Base-by-base conservation (phyloP, 1,284 basidiomycete genomes). In the Sparassis latifolia region DNA sequence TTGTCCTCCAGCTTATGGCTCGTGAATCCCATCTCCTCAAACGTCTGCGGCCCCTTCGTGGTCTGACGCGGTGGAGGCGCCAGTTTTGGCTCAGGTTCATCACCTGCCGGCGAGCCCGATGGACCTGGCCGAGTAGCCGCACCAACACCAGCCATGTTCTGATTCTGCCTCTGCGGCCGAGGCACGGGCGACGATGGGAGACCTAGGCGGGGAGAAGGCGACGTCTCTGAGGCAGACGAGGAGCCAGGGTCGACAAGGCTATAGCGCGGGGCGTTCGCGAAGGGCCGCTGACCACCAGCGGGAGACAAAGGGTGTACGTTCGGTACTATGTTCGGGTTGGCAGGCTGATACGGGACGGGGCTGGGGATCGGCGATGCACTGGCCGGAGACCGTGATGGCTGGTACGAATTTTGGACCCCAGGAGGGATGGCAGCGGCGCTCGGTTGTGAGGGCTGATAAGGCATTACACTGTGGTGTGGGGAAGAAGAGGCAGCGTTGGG, bases 1-100 rank as follows among this genome's bases (percentile, higher is more conserved):
- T 91, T 84, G 30, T 89, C 80, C 61, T 91, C 81, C 45, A 80
- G 77, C 59, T 85, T 88, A 41, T 76, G 79, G 12, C 84, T 81
- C 45, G 80, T 75, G 60, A 92, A 85, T 0, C 92, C 92, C 92
- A 96, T 95, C 73, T 96, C 93, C 35, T 86, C 88, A 68, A 96
- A 97, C 42, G 91, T 95, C 61, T 85, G 75, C 2, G 89, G 83
- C 5, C 80, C 77, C 56, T 72, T 72, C 6, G 47, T 44, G 10
- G 56, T 20, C 20, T 20, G 52, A 43, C 32, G 42, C n/a, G 33
- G 48, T 9, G 52, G 49, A 20, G 44, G 48, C 33, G 38, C 35
- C 3, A 20, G 31, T n/a, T 32, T 41, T 6, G 30, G 39, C 9
- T 40, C 39, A 20, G 52, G 47, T 33, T 38, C 47, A 20, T 39